Base-by-base conservation (phyloP, 352 stramenopile genomes). In the Aphanomyces invadans region DNA sequence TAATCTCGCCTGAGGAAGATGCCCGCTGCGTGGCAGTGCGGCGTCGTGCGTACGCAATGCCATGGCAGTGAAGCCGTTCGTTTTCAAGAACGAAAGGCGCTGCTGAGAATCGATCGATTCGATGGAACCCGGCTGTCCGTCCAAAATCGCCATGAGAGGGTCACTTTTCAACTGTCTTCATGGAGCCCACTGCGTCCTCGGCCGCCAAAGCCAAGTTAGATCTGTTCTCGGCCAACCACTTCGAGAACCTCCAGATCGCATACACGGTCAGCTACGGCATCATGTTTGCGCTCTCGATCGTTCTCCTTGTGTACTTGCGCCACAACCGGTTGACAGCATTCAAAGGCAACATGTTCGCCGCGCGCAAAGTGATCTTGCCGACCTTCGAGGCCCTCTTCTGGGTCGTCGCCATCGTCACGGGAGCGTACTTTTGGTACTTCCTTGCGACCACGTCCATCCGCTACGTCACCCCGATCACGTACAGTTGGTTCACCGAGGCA, bases 341-440 rank as follows among this genome's bases (percentile, higher is more conserved):
- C 26, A 71, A 67, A 29, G 78, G 82, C 10, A 72, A 90, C 53
- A 59, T 70, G 0, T 69, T 64, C 0, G 80, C 80, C 15, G 72
- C 77, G 2, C 73, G 81, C 32, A 89, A 89, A 69, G 62, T 88
- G 39, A 74, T 89, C 39, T 48, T 89, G 25, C 81, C 81, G 11
- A 77, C 78, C 11, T 90, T 88, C 60, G 81, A 87, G 69, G 80
- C 81, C 0, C 64, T 90, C 28, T 67, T 90, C 4, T 83, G 76
- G 76, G 62, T 88, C 15, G 66, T 88, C 2, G 71, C 70, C 0
- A 45, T 23, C 11, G 62, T 71, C 3, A 76, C 79, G 2, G 75
- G 70, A 2, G 29, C 59, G 0, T 87, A 84, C 70, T 49, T 62
- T 69, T 33, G 12, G 9, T 88, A 85, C 72, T 60, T 68, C 62